A percentile compares a stretch with the other conserved stretches of the same genome.
phyloP scores from a whole-genome alignment of 257 asterid species.

The Paulownia fortunei region DNA sequence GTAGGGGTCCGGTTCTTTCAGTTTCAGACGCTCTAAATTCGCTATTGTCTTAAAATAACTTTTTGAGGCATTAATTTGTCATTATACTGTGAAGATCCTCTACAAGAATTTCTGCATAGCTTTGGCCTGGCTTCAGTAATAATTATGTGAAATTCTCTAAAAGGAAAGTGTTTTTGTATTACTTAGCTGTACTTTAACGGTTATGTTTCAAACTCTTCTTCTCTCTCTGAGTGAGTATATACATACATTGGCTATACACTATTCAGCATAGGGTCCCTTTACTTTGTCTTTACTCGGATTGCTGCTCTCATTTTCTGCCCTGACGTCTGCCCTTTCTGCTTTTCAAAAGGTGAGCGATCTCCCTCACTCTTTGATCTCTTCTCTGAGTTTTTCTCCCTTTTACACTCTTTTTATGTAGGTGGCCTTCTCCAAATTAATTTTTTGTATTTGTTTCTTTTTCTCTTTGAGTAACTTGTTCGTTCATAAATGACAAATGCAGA shows the following conservation, averaged over 20 bases:
- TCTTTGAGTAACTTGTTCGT: conserved; percentile 1
- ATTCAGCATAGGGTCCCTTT: conserved; percentile 25
- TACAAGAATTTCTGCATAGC: conserved; percentile 7
- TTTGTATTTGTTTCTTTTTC: not conserved
- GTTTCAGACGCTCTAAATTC: not conserved
- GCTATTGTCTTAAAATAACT: not conserved
- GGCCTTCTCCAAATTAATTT: conserved; percentile 9
- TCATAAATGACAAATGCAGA: not conserved
- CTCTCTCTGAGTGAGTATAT: not conserved
- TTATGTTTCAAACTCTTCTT: not conserved
- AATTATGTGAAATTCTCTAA: conserved; percentile 4
- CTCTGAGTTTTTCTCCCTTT: conserved; percentile 15
- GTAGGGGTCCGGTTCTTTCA: not conserved
- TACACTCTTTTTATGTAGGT: not conserved
- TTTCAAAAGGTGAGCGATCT: conserved; percentile 32
- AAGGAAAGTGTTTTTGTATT: conserved; percentile 16
- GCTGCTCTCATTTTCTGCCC: not conserved
- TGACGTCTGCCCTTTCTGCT: conserved; percentile 29
- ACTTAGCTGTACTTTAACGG: conserved; percentile 25
- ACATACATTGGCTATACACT: not conserved
- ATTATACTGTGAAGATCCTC: conserved; percentile 5
- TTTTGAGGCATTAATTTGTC: conserved; percentile 28
- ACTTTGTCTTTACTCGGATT: conserved; percentile 10
- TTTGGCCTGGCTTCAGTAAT: conserved; percentile 19
- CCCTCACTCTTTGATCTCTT: conserved; percentile 31